Evolutionary conservation across 2,329 filamentous ascomycete species (phyloP).

Genomic region (Grosmannia penicillata): DNA sequence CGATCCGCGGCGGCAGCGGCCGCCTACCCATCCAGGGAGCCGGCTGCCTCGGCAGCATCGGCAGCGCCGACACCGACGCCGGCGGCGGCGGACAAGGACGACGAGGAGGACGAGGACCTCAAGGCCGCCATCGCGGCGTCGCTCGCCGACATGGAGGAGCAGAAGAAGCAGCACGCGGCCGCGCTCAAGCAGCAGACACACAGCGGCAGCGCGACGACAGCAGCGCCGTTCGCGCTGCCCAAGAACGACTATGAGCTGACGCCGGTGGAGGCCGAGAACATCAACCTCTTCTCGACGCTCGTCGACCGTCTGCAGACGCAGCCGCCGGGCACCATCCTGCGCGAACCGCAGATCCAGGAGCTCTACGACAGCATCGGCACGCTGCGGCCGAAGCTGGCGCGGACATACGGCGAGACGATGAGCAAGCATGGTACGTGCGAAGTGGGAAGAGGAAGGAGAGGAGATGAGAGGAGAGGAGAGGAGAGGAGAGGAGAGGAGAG

Average conservation of each 20-base stretch:
- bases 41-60: slow-evolving; percentile 13
- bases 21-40: no score
- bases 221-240: slow-evolving; percentile 44
- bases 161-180: slow-evolving; percentile 81
- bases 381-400: slow-evolving; percentile 78
- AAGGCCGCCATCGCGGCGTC: slow-evolving; percentile 94
- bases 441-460: background rate
- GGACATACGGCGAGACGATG: slow-evolving; percentile 97
- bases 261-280: slow-evolving; percentile 89
- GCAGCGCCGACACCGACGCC: slow-evolving; percentile 7
- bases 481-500: background rate
- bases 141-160: slow-evolving; percentile 91
- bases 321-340: slow-evolving; percentile 85
- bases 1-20: no score
- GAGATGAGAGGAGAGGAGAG: no score
- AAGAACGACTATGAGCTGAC: slow-evolving; percentile 94
- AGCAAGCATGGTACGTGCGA: slow-evolving; percentile 69
- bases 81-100: slow-evolving; percentile 16
- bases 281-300: slow-evolving; percentile 85
- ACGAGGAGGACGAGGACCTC: slow-evolving; percentile 84
- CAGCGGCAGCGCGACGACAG: slow-evolving; percentile 29
- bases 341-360: slow-evolving; percentile 95
- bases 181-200: slow-evolving; percentile 67
- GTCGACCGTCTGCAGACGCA: slow-evolving; percentile 93
- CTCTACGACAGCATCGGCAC: slow-evolving; percentile 95